phyloP scores from a whole-genome alignment of 2,329 filamentous ascomycete species.

The Aspergillus pseudoviridinutans region DNA sequence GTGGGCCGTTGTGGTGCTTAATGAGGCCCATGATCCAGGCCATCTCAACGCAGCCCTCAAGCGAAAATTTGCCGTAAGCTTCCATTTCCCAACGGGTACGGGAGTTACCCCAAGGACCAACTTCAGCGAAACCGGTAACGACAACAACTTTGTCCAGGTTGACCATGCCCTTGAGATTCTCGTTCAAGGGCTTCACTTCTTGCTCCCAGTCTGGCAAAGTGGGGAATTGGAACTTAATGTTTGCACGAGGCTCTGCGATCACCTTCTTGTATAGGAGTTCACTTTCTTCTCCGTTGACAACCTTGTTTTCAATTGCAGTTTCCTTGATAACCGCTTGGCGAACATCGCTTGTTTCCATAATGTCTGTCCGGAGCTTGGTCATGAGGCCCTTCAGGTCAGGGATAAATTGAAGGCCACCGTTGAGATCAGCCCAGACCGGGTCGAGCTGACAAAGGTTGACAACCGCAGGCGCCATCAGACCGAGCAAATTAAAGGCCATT shows the following conservation, averaged over 20 bases:
- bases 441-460: slow-evolving; percentile 94
- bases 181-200: slow-evolving; percentile 84
- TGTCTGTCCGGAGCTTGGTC: slow-evolving; percentile 87
- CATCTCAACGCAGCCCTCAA: slow-evolving; percentile 98
- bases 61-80: slow-evolving; percentile 89
- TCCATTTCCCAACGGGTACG: slow-evolving; percentile 99
- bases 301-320: slow-evolving; percentile 92
- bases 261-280: slow-evolving; percentile 95
- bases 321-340: slow-evolving; percentile 93
- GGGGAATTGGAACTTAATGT: slow-evolving; percentile 97
- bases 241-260: slow-evolving; percentile 86
- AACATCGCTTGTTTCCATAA: slow-evolving; percentile 91
- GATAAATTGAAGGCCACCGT: slow-evolving; percentile 96
- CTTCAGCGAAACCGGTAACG: slow-evolving; percentile 89
- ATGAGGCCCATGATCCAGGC: slow-evolving; percentile 99
- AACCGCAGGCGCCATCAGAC: slow-evolving; percentile 89
- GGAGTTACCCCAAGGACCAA: slow-evolving; percentile 89
- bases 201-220: slow-evolving; percentile 84
- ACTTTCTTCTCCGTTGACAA: slow-evolving; percentile 89
- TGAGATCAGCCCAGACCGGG: slow-evolving; percentile 94
- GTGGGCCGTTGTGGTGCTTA: slow-evolving; percentile 93
- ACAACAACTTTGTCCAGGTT: slow-evolving; percentile 98
- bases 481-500: slow-evolving; percentile 98
- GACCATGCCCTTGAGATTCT: slow-evolving; percentile 92
- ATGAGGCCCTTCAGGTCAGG: slow-evolving; percentile 92